Evolutionary conservation across 2,329 filamentous ascomycete species (phyloP), one percentile per base, ranked within the genome.

Genomic region (Magnaporthiopsis poae): DNA sequence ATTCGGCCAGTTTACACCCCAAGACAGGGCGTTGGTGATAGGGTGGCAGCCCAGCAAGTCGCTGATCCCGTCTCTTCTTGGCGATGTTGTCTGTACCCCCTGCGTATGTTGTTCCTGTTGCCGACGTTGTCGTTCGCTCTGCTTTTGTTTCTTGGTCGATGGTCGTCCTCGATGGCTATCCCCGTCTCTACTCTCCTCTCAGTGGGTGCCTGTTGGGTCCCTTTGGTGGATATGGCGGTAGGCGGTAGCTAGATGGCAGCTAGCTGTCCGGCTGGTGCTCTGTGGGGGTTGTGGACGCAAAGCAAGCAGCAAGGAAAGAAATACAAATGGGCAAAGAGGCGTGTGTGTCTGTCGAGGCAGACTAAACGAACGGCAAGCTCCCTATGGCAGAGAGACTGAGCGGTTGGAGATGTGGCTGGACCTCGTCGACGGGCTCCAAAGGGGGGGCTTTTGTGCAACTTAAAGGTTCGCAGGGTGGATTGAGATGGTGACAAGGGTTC

Each of bases 361-460:
- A n/a, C 61, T 63, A 39, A 56, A 56, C 46, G 46, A 56, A 56
- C 46, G 46, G 46, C 46, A 56, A 56, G 46, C 46, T 56, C 46
- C n/a, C 46, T 25, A 3, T 5, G 46, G 9, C 21, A 56, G 21
- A 56, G 46, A 56, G 21, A 56, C 46, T 56, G 46, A 56, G 46
- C 46, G 7, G 46, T 56, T 56, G 46, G n/a, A 56, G 46, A 39
- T 46, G 9, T 52, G 62, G 25, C 52, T 52, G 29, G 29, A 29
- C 52, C 35, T 64, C 36, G 39, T 18, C 33, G 56, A 61, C 31
- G 36, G 39, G 56, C 64, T 65, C 56, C 59, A 61, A 61, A 25
- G 64, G 60, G 39, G 62, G 64, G 36, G 64, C 73, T 77, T 77
- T 81, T 81, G 81, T 83, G 80, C 76, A 77, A 81, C 80, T 81